phyloP scores from a whole-genome alignment of 148 eudicot genomes.

The Linanthus parryae region DNA sequence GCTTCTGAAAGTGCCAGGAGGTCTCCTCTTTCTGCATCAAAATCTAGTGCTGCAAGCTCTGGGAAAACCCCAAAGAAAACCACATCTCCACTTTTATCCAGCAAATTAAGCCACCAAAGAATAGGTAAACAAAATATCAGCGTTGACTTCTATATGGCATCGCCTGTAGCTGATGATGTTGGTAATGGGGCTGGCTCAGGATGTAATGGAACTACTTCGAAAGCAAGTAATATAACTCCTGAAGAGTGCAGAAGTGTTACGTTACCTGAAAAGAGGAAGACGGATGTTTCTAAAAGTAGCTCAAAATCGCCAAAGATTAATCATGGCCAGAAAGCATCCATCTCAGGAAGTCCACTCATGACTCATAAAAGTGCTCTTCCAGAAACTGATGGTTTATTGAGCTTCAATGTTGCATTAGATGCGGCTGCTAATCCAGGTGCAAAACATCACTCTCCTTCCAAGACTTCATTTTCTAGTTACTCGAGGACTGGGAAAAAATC shows the following conservation, averaged over 20 bases:
- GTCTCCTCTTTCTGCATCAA: slow-evolving; percentile 23
- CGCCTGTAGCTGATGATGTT: slow-evolving; percentile 17
- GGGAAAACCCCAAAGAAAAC: slow-evolving; percentile 32
- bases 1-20: slow-evolving; percentile 25
- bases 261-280: slow-evolving; percentile 39
- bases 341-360: slow-evolving; percentile 8
- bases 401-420: slow-evolving; percentile 15
- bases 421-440: slow-evolving; percentile 14
- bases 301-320: slow-evolving; percentile 32
- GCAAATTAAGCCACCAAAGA: slow-evolving; percentile 17
- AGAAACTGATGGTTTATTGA: slow-evolving; percentile 17
- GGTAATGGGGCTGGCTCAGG: slow-evolving; percentile 13
- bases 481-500: slow-evolving; percentile 12
- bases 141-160: slow-evolving; percentile 16
- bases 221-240: slow-evolving; percentile 1
- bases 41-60: slow-evolving; percentile 19
- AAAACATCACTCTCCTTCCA: slow-evolving; percentile 13
- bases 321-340: slow-evolving; percentile 2
- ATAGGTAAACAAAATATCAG: slow-evolving; percentile 6
- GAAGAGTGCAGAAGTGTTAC: slow-evolving; percentile 18
- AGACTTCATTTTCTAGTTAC: slow-evolving; percentile 14
- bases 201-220: slow-evolving; percentile 15
- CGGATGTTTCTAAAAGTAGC: slow-evolving; percentile 30
- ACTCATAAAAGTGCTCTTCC: slow-evolving; percentile 19
- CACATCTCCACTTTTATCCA: slow-evolving; percentile 15